Evolutionary conservation across 2,329 filamentous ascomycete species (phyloP).

Genomic region (Periconia digitata): DNA sequence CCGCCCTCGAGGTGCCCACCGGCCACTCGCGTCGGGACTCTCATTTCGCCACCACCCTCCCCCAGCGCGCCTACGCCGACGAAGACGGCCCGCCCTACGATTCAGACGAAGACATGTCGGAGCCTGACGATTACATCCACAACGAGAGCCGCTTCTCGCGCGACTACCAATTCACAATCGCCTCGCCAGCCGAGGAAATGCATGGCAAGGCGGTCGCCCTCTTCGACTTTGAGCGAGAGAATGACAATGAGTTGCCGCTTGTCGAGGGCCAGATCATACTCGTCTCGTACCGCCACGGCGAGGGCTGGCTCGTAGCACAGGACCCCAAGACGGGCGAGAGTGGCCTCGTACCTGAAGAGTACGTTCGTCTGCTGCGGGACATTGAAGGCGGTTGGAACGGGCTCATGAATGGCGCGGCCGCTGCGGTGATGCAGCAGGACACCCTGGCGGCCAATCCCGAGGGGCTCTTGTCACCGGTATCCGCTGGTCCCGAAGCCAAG

Average conservation of each 20-base stretch:
- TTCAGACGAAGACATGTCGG: conserved; percentile 53
- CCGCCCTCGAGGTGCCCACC: conserved; percentile 30
- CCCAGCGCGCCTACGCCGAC: conserved; percentile 46
- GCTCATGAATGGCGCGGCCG: conserved; percentile 39
- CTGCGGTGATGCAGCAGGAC: conserved; percentile 20
- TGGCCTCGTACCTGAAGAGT: conserved; percentile 93
- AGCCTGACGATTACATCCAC: conserved; percentile 50
- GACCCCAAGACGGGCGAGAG: conserved; percentile 93
- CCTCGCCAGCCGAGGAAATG: conserved; percentile 94
- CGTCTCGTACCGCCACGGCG: conserved; percentile 92
- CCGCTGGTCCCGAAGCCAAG: conserved; percentile 40
- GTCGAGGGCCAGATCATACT: conserved; percentile 95
- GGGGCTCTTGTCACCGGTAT: conserved; percentile 36
- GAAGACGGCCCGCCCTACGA: conserved; percentile 43
- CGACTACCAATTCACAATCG: conserved; percentile 93
- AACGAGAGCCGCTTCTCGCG: conserved; percentile 82
- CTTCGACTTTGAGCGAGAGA: conserved; percentile 93
- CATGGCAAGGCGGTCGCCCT: conserved; percentile 94
- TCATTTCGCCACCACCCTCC: conserved; percentile 54
- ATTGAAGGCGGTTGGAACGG: conserved; percentile 80
- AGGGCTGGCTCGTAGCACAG: conserved; percentile 96
- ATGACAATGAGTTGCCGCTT: conserved; percentile 92
- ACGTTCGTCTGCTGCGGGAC: conserved; percentile 86
- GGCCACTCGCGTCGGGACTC: conserved; percentile 52
- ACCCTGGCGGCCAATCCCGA: conserved; percentile 19